These are phyloP conservation scores for Quercus alba DNA, from an alignment of 306 rosid species.

Conservation along the genomic window DNA sequence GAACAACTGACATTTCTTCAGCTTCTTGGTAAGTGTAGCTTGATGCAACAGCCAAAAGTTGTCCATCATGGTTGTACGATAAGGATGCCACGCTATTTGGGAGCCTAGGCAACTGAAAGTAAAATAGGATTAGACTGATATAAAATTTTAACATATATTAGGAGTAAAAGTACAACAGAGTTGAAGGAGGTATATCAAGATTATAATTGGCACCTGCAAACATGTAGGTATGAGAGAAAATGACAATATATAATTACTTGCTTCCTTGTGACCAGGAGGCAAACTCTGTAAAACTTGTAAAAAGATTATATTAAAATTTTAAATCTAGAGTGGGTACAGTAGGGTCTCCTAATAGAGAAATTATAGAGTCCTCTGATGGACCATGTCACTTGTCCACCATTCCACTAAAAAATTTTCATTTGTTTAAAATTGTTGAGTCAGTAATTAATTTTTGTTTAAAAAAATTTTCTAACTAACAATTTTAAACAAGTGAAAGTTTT, in stretches of 20 bases:
- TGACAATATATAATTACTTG: background rate
- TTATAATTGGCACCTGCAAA: background rate
- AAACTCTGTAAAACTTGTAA: background rate
- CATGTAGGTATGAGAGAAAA: background rate
- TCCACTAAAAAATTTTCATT: too few relatives aligned
- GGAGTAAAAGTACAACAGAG: background rate
- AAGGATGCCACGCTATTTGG: constrained; percentile 80
- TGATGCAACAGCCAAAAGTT: constrained; percentile 79
- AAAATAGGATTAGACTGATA: constrained; percentile 6
- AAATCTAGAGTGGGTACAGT: background rate
- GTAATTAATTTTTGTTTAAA: too few relatives aligned
- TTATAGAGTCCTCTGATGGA: too few relatives aligned
- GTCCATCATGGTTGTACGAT: constrained; percentile 63
- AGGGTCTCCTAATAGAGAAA: background rate
- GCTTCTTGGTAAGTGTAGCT: constrained; percentile 78
- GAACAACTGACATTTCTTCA: constrained; percentile 55
- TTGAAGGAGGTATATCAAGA: background rate
- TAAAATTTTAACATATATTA: background rate
- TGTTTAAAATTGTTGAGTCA: too few relatives aligned
- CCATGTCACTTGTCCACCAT: too few relatives aligned
- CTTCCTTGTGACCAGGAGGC: background rate
- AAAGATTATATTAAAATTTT: background rate
- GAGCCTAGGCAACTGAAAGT: constrained; percentile 60
- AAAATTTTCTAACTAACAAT: too few relatives aligned
- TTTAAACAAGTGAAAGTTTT: too few relatives aligned